Evolutionary conservation across 768 basidiomycete genomes (phyloP).

Genomic region (Boletus patriciae): DNA sequence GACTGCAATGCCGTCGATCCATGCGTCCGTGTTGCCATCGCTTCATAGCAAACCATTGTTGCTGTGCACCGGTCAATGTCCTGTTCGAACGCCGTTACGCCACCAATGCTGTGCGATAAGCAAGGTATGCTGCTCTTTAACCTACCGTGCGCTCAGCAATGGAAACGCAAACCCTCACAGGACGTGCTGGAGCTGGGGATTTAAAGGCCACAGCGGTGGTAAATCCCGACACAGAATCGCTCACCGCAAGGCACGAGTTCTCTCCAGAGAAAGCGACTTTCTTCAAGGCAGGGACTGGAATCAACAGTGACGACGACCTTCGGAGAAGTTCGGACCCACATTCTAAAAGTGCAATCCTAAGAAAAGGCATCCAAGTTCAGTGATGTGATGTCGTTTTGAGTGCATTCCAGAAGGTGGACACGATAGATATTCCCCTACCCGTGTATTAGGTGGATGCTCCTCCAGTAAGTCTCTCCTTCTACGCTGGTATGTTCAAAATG

Average conservation of each 20-base stretch:
- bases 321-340: slow-evolving; percentile 29
- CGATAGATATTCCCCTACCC: slow-evolving; percentile 29
- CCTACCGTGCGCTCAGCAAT: neutral
- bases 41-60: no score
- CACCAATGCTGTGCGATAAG: neutral
- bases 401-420: neutral
- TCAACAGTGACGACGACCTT: slow-evolving; percentile 27
- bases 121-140: neutral
- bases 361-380: slow-evolving; percentile 32
- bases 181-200: slow-evolving; percentile 9
- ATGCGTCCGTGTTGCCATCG: no score
- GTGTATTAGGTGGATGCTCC: slow-evolving; percentile 29
- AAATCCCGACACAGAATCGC: neutral
- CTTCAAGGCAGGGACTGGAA: slow-evolving; percentile 31
- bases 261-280: slow-evolving; percentile 25
- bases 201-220: neutral
- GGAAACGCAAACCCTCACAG: neutral
- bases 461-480: slow-evolving; percentile 10
- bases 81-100: no score
- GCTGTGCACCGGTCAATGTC: no score
- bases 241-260: neutral
- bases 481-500: neutral
- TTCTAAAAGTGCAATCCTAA: slow-evolving; percentile 33
- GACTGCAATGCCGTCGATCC: no score
- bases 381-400: neutral